Conservation (phyloP, 352 stramenopile genomes). For the Phytophthora quininea region DNA sequence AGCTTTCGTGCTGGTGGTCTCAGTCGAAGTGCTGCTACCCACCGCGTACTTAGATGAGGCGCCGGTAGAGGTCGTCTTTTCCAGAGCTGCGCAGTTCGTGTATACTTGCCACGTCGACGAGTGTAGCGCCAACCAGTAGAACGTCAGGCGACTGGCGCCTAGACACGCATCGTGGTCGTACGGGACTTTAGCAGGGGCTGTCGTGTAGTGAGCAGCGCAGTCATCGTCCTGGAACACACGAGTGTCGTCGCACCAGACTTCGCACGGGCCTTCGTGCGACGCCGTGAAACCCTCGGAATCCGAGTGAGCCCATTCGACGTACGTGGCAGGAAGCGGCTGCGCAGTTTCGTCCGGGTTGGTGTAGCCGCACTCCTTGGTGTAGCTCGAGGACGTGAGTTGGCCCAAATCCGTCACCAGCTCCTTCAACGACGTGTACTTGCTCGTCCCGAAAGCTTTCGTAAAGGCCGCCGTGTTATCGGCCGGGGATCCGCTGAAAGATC, state of each 20-base stretch:
- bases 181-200: constrained; percentile 26
- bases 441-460: constrained; percentile 30
- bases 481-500: constrained; percentile 27
- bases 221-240: constrained; percentile 14
- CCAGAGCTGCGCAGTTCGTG: constrained; percentile 32
- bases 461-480: constrained; percentile 37
- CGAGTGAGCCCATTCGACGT: constrained; percentile 34
- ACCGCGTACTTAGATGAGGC: constrained; percentile 18
- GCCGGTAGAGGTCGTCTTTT: constrained; percentile 16
- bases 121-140: constrained; percentile 54
- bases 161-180: constrained; percentile 34
- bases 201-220: constrained; percentile 20
- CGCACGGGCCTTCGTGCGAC: constrained; percentile 41
- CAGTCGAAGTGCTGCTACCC: constrained; percentile 17
- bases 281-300: constrained; percentile 34
- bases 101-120: constrained; percentile 49
- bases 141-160: constrained; percentile 30
- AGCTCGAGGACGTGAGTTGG: constrained; percentile 25
- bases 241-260: constrained; percentile 38
- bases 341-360: constrained; percentile 28
- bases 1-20: constrained; percentile 12
- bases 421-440: constrained; percentile 23
- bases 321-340: constrained; percentile 23
- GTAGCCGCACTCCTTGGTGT: constrained; percentile 31
- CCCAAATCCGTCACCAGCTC: constrained; percentile 27